Percentiles rank a stretch among this genome's conserved stretches.
Evolutionary conservation across 2,329 filamentous ascomycete species (phyloP).

Genomic region (Apiospora koreana): DNA sequence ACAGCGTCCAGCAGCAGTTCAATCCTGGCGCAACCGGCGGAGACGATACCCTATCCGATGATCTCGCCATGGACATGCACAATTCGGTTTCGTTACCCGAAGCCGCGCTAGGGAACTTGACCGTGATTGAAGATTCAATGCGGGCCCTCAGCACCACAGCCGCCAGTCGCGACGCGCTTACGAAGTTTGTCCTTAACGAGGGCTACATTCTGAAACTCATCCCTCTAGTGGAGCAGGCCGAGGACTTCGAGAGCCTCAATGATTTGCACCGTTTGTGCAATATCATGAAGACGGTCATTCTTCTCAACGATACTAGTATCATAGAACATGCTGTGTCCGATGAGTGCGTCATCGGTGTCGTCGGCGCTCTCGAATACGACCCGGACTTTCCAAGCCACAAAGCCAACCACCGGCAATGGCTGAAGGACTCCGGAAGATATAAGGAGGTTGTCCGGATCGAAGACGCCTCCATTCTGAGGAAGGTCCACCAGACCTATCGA

Average conservation of each 20-base stretch:
- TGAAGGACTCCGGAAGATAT: slow-evolving; percentile 84
- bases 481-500: slow-evolving; percentile 96
- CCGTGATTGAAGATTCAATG: slow-evolving; percentile 84
- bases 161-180: slow-evolving; percentile 79
- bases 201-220: slow-evolving; percentile 88
- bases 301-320: slow-evolving; percentile 92
- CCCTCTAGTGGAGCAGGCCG: slow-evolving; percentile 82
- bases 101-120: slow-evolving; percentile 79
- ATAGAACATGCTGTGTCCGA: slow-evolving; percentile 94
- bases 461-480: slow-evolving; percentile 76
- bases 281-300: slow-evolving; percentile 95
- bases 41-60: slow-evolving; percentile 90
- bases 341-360: slow-evolving; percentile 84
- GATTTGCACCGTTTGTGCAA: slow-evolving; percentile 93
- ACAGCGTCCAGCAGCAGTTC: slow-evolving; percentile 77
- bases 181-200: slow-evolving; percentile 82
- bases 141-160: slow-evolving; percentile 74
- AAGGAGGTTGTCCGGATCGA: slow-evolving; percentile 96
- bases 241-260: slow-evolving; percentile 83
- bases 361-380: slow-evolving; percentile 95
- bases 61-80: slow-evolving; percentile 72
- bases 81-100: slow-evolving; percentile 73
- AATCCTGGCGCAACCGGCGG: slow-evolving; percentile 61
- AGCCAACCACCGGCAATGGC: slow-evolving; percentile 92
- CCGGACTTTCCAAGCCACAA: slow-evolving; percentile 98